Conservation (phyloP, 306 rosid species). For the Prunus campanulata region DNA sequence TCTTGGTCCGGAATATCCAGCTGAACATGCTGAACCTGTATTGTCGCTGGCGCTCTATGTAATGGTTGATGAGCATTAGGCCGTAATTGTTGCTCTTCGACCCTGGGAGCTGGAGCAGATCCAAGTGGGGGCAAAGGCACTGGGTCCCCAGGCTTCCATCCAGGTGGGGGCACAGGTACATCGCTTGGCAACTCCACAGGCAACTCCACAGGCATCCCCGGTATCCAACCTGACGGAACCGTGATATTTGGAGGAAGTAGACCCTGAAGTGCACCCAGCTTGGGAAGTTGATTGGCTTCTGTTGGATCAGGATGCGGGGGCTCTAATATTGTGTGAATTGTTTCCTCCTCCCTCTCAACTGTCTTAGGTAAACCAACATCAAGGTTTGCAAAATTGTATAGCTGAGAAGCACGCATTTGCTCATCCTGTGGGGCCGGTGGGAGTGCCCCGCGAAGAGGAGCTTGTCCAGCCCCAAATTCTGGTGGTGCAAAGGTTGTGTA, state of each 20-base stretch:
- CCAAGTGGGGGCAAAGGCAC: slow-evolving; percentile 74
- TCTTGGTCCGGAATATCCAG: slow-evolving; percentile 83
- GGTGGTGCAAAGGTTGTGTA: slow-evolving; percentile 98
- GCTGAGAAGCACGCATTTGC: slow-evolving; percentile 93
- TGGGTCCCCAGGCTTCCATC: slow-evolving; percentile 97
- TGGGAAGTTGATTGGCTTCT: slow-evolving; percentile 50
- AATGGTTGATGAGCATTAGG: slow-evolving; percentile 45
- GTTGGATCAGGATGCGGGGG: slow-evolving; percentile 37
- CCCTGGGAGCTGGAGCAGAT: slow-evolving; percentile 57
- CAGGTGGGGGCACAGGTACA: slow-evolving; percentile 85
- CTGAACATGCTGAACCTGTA: slow-evolving; percentile 86
- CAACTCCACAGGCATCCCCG: slow-evolving; percentile 89
- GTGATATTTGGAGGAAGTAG: slow-evolving; percentile 68
- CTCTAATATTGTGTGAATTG: slow-evolving; percentile 65
- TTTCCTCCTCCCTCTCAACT: slow-evolving; percentile 55
- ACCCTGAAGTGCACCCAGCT: slow-evolving; percentile 62
- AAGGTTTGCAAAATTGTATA: slow-evolving; percentile 75
- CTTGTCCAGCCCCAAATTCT: slow-evolving; percentile 86
- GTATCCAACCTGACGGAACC: slow-evolving; percentile 92
- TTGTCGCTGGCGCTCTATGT: slow-evolving; percentile 62
- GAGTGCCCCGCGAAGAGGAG: slow-evolving; percentile 78
- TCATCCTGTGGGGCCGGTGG: slow-evolving; percentile 98
- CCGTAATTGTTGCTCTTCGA: slow-evolving; percentile 54
- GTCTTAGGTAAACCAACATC: slow-evolving; percentile 85
- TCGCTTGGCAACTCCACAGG: slow-evolving; percentile 77